A percentile compares a stretch with the other conserved stretches of the same genome.
Conservation (phyloP, 306 rosid species). For the Acacia melanoxylon region DNA sequence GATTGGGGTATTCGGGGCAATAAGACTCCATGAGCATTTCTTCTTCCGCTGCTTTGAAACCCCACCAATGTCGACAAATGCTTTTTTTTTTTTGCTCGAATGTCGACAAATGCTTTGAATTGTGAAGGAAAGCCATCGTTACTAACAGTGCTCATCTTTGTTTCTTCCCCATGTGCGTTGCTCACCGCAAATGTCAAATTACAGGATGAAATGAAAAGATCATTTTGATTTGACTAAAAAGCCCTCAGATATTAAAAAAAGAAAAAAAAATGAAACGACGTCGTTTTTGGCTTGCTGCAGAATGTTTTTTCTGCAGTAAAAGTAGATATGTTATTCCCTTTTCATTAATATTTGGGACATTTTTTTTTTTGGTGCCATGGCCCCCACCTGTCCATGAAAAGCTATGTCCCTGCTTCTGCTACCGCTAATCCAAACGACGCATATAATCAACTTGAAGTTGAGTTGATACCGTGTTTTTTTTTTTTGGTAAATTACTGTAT, state of each 20-base stretch:
- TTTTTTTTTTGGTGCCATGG: too few species aligned
- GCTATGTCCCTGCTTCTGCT: too few species aligned
- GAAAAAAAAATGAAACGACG: too few species aligned
- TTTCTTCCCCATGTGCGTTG: not conserved
- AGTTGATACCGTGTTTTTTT: not conserved
- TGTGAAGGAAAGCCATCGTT: conserved; percentile 41
- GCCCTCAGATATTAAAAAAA: conserved; percentile 43
- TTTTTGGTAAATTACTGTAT: too few species aligned
- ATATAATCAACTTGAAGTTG: not conserved
- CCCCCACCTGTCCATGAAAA: too few species aligned
- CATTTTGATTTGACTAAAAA: conserved; percentile 38
- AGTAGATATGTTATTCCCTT: too few species aligned
- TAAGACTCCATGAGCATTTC: conserved; percentile 24
- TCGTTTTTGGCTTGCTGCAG: too few species aligned
- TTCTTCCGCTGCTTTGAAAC: conserved; percentile 33
- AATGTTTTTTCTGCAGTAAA: too few species aligned
- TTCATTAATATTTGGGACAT: too few species aligned
- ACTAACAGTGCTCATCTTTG: conserved; percentile 45
- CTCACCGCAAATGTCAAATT: not conserved
- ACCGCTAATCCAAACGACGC: too few species aligned
- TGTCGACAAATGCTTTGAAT: conserved; percentile 41
- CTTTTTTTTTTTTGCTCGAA: too few species aligned
- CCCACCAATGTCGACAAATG: conserved; percentile 12
- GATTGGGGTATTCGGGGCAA: conserved; percentile 15
- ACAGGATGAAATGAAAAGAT: not conserved